Conservation (phyloP, 2,329 filamentous ascomycete species). For the Bertia moriformis region DNA sequence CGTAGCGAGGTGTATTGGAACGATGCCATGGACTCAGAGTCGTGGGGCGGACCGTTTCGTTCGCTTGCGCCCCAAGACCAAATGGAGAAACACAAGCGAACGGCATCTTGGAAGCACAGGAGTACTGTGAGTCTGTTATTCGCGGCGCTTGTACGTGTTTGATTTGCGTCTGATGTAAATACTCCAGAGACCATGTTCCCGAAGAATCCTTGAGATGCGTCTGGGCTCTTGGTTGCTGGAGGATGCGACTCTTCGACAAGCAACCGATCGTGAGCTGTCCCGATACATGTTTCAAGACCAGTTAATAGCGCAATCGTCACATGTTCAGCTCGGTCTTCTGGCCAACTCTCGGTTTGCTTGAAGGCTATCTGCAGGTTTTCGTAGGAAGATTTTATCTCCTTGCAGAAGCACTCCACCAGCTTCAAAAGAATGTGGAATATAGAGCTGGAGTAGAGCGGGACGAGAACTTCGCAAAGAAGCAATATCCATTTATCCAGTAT, state of each 20-base stretch:
- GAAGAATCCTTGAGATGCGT: slow-evolving; percentile 77
- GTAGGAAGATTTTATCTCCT: slow-evolving; percentile 62
- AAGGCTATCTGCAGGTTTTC: slow-evolving; percentile 55
- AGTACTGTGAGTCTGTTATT: slow-evolving; percentile 88
- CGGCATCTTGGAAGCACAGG: slow-evolving; percentile 90
- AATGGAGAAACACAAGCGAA: slow-evolving; percentile 79
- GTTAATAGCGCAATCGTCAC: slow-evolving; percentile 78
- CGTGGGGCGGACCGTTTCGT: slow-evolving; percentile 37
- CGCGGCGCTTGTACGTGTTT: slow-evolving; percentile 69
- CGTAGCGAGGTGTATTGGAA: slow-evolving; percentile 82
- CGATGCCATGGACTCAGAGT: slow-evolving; percentile 59
- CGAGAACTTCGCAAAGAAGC: slow-evolving; percentile 69
- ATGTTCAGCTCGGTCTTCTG: slow-evolving; percentile 9
- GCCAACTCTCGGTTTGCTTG: slow-evolving; percentile 17
- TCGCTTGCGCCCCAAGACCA: slow-evolving; percentile 78
- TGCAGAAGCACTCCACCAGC: slow-evolving; percentile 77
- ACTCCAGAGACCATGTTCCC: slow-evolving; percentile 89
- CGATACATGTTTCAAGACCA: slow-evolving; percentile 79
- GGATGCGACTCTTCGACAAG: slow-evolving; percentile 60
- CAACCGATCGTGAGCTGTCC: slow-evolving; percentile 71
- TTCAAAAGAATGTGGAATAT: slow-evolving; percentile 87
- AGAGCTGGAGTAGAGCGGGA: slow-evolving; percentile 68
- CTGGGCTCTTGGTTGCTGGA: slow-evolving; percentile 59
- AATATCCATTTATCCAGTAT: slow-evolving; percentile 85
- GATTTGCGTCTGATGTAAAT: slow-evolving; percentile 64